Evolutionary conservation across 768 basidiomycete genomes (phyloP), one percentile per base, ranked within the genome.

Genomic region (Podaxis pistillaris): DNA sequence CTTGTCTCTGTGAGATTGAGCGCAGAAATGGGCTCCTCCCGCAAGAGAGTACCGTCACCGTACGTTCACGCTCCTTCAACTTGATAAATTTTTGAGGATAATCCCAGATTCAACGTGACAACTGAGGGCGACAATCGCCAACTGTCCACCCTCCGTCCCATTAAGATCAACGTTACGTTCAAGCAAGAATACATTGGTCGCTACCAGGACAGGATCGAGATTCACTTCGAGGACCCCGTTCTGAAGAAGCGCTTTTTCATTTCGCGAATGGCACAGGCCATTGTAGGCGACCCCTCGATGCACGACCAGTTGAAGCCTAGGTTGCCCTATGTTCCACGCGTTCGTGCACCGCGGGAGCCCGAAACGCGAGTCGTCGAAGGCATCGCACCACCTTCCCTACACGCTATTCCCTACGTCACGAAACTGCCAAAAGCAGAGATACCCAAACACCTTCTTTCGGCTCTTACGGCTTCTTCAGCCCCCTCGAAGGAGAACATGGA

Each of bases 131-230:
- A 40, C 0, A 65, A 65, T 36, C 65, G 67, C 13, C 53, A 53
- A 0, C 62, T 81, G 38, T 72, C 58, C 4, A 68, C 68, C 6
- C 53, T 63, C 22, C 56, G 50, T 1, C 68, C 77, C 1, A 51
- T 77, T 19, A 60, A 58, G 1, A 64, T 85, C 24, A 55, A 44
- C 0, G 62, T 84, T 26, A 71, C 63, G 0, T 74, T 84, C 37
- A 68, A 64, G 5, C 75, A 81, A 53, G 44, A 49, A 0, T 66
- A 76, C 57, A 71, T 74, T 28, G 86, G 87, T n/a, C 75, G 81
- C 2, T 84, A 77, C 61, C 77, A 85, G 56, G 84, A 85, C 46
- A 79, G 84, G 0, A 59, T 84, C 1, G 86, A 88, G 64, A 61
- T 89, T 19, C 55, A 78, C 0, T 84, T 89, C 66, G 72, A 83